Percentiles rank a stretch among this genome's conserved stretches.
These are phyloP conservation scores for Hymenoscyphus scutula DNA, from an alignment of 2,329 filamentous ascomycete genomes.

Conservation along the genomic window DNA sequence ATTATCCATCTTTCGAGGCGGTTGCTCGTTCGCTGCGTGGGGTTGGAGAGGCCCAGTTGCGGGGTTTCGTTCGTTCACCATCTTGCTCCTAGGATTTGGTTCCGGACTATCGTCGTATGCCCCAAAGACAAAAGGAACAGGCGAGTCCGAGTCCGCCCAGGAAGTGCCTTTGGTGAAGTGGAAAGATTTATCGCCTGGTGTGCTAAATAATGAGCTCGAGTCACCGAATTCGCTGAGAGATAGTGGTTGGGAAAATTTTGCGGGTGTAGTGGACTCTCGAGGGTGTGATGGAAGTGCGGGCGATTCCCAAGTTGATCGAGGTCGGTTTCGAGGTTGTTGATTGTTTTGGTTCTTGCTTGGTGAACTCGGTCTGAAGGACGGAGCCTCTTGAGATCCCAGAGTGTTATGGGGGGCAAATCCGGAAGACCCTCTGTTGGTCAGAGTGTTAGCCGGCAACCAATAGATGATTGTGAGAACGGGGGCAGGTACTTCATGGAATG, in stretches of 20 bases:
- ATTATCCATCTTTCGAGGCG: constrained; percentile 14
- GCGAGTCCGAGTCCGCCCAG: constrained; percentile 14
- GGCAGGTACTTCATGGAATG: constrained; percentile 19
- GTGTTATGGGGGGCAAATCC: constrained; percentile 27
- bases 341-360: constrained; percentile 16
- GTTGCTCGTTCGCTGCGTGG: constrained; percentile 27
- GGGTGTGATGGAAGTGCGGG: neutral
- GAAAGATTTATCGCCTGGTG: neutral
- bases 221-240: constrained; percentile 33
- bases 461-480: neutral
- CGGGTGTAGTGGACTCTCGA: neutral
- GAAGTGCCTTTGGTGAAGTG: neutral
- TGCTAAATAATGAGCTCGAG: constrained; percentile 33
- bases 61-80: constrained; percentile 37
- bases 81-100: constrained; percentile 19
- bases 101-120: constrained; percentile 14
- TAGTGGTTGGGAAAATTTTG: neutral
- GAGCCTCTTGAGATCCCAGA: constrained; percentile 20
- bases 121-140: constrained; percentile 27
- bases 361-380: constrained; percentile 15
- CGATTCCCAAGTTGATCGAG: constrained; percentile 2
- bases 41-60: constrained; percentile 31
- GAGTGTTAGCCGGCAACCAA: constrained; percentile 8
- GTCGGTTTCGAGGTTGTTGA: constrained; percentile 6
- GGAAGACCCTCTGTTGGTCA: constrained; percentile 3